These are phyloP conservation scores for Brettanomyces nanus DNA, from an alignment of 805 yeast species.

Conservation along the genomic window DNA sequence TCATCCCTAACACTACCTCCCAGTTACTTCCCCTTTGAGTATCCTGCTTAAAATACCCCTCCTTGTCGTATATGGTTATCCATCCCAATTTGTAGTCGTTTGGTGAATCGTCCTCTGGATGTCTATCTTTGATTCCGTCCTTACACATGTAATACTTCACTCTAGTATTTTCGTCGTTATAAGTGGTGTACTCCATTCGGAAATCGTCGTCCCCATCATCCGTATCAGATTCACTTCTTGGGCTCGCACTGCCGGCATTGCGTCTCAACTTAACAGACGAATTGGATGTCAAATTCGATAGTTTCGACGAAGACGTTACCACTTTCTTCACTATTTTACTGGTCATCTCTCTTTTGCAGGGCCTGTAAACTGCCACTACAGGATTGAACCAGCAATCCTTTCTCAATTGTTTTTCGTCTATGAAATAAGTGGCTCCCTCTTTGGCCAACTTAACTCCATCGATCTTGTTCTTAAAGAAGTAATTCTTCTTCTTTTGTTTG, in stretches of 20 bases:
- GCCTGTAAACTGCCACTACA: constrained; percentile 20
- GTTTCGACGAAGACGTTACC: constrained; percentile 9
- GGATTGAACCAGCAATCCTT: constrained; percentile 22
- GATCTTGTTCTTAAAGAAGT: constrained; percentile 17
- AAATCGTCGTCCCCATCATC: constrained; percentile 12
- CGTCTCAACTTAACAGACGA: constrained; percentile 2
- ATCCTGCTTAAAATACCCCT: constrained; percentile 17
- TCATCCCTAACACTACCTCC: constrained; percentile 45
- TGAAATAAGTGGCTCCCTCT: constrained; percentile 21
- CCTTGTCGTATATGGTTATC: constrained; percentile 52
- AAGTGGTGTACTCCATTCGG: constrained; percentile 11
- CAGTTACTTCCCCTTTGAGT: constrained; percentile 41
- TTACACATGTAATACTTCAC: constrained; percentile 33
- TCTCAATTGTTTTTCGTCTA: constrained; percentile 15
- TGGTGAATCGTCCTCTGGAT: constrained; percentile 54
- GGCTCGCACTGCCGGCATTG: background rate
- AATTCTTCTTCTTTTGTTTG: constrained; percentile 14
- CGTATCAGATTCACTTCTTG: constrained; percentile 4
- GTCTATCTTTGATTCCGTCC: constrained; percentile 45
- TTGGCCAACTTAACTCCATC: constrained; percentile 26
- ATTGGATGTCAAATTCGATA: constrained; percentile 4
- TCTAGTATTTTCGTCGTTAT: constrained; percentile 8
- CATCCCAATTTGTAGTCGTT: constrained; percentile 55
- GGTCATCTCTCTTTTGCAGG: constrained; percentile 22
- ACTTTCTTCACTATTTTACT: constrained; percentile 22